A percentile compares a stretch with the other conserved stretches of the same genome.
Conservation (phyloP, 1,284 basidiomycete genomes). For the Cryptococcus amylolentus region DNA sequence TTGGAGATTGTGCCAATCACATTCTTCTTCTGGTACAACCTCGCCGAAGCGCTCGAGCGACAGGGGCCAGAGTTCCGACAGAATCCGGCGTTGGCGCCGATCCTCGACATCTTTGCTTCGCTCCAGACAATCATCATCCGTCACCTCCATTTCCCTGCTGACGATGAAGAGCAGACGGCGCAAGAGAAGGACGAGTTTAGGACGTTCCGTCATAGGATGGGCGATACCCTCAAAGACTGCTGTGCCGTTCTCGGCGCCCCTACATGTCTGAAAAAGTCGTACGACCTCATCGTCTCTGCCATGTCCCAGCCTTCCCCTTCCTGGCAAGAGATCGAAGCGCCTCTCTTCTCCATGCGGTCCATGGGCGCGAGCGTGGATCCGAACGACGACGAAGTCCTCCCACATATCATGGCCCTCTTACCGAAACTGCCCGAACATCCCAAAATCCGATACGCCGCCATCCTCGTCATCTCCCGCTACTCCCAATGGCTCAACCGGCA, state of each 20-base stretch:
- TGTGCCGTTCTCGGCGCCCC: slow-evolving; percentile 90
- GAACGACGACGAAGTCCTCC: slow-evolving; percentile 77
- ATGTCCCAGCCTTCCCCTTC: slow-evolving; percentile 55
- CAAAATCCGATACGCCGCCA: slow-evolving; percentile 87
- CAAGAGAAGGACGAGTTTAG: slow-evolving; percentile 94
- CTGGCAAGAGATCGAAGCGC: slow-evolving; percentile 98
- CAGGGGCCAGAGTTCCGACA: slow-evolving; percentile 9
- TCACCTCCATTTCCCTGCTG: slow-evolving; percentile 88
- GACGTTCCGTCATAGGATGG: slow-evolving; percentile 95
- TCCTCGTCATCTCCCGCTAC: slow-evolving; percentile 92
- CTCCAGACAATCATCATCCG: slow-evolving; percentile 83
- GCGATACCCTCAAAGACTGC: slow-evolving; percentile 98
- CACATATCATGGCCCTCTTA: slow-evolving; percentile 92
- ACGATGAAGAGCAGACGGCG: slow-evolving; percentile 66
- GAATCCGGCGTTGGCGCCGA: slow-evolving; percentile 45
- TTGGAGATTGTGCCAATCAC: slow-evolving; percentile 97
- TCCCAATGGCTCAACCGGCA: slow-evolving; percentile 95
- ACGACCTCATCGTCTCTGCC: slow-evolving; percentile 73
- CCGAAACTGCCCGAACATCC: slow-evolving; percentile 88
- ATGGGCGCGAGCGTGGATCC: slow-evolving; percentile 95
- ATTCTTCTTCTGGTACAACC: slow-evolving; percentile 96
- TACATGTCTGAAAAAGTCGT: slow-evolving; percentile 74
- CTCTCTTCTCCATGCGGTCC: slow-evolving; percentile 93
- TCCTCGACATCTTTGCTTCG: slow-evolving; percentile 74
- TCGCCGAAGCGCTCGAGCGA: slow-evolving; percentile 70